Evolutionary conservation across 2,329 filamentous ascomycete species (phyloP).

Genomic region (Penicillium sp.): DNA sequence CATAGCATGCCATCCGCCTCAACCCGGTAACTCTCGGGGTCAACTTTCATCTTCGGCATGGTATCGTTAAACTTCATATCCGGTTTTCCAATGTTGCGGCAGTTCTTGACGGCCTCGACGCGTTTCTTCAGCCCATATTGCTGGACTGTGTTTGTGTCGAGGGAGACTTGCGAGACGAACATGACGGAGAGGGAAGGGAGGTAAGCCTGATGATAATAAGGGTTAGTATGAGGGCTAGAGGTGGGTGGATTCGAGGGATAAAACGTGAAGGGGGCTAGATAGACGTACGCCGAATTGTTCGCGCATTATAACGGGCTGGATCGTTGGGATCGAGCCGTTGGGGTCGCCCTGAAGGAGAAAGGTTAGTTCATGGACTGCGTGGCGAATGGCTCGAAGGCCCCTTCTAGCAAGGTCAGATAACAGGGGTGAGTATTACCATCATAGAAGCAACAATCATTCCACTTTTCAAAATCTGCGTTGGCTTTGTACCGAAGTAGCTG

Average conservation of each 20-base stretch:
- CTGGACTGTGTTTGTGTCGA: slow-evolving; percentile 69
- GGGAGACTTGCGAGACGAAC: slow-evolving; percentile 78
- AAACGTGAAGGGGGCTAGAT: neutral
- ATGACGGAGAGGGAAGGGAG: slow-evolving; percentile 76
- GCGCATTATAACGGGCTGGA: slow-evolving; percentile 81
- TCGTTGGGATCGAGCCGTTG: slow-evolving; percentile 83
- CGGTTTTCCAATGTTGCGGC: slow-evolving; percentile 74
- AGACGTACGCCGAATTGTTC: slow-evolving; percentile 75
- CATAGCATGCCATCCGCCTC: slow-evolving; percentile 81
- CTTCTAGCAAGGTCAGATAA: neutral
- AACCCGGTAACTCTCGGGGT: slow-evolving; percentile 87
- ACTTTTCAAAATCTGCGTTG: slow-evolving; percentile 79
- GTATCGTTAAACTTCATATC: slow-evolving; percentile 90
- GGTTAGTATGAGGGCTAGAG: neutral
- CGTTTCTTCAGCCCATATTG: slow-evolving; percentile 78
- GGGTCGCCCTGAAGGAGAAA: slow-evolving; percentile 66
- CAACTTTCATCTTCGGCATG: slow-evolving; percentile 86
- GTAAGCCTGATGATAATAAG: slow-evolving; percentile 49
- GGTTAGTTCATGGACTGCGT: neutral
- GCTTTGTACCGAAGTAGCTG: slow-evolving; percentile 85
- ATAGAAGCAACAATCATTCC: slow-evolving; percentile 81
- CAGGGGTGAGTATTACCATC: slow-evolving; percentile 65
- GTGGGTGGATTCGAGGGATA: neutral
- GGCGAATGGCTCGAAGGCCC: neutral
- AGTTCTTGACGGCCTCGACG: slow-evolving; percentile 77